Base-by-base conservation (phyloP, 768 basidiomycete species). In the Suillus placidus region DNA sequence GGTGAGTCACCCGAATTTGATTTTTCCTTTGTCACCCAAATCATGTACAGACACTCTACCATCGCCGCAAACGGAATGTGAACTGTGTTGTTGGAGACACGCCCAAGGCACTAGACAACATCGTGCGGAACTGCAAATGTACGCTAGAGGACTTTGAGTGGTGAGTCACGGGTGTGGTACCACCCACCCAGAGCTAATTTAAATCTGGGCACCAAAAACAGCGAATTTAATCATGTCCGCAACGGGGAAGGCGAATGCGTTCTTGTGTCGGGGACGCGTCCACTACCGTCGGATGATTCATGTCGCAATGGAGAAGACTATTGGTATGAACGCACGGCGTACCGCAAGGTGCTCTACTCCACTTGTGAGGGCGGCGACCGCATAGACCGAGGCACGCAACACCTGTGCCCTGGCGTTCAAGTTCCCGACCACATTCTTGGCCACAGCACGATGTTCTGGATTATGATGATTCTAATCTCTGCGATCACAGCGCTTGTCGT, bases 301-400 rank as follows among this genome's bases (percentile, higher is more conserved):
- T 95, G 93, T 72, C 80, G 78, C 23, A 76, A 77, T 61, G 84
- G 81, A n/a, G 88, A 88, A 54, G 87, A 90, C 4, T 93, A 83
- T 76, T 99, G 97, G 97, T 98, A 95, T 73, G 95, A 94, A 60
- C 88, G 95, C 37, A 99, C 97, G 0, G 80, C 89, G 4, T 97
- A 97, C 73, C 92, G 95, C 61, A 89, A 93, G 77, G 93, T 98
- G 52, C 91, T 92, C 0, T 92, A 91, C 76, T 97, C 96, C 35
- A 86, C 83, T 30, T 99, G 97, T 75, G 86, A 88, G 61, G 95
- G 88, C 5, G 97, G 96, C 4, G 68, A 78, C 2, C 84, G 91
- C n/a, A 87, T 84, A 8, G 94, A 99, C 75, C 87, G 81, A 42
- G 97, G 97, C 5, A 71, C 72, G 6, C 69, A 69, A 7, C 97